A percentile compares a stretch with the other conserved stretches of the same genome.
These are phyloP conservation scores for Colletotrichum sp. DNA, from an alignment of 2,329 filamentous ascomycete genomes.

Conservation along the genomic window DNA sequence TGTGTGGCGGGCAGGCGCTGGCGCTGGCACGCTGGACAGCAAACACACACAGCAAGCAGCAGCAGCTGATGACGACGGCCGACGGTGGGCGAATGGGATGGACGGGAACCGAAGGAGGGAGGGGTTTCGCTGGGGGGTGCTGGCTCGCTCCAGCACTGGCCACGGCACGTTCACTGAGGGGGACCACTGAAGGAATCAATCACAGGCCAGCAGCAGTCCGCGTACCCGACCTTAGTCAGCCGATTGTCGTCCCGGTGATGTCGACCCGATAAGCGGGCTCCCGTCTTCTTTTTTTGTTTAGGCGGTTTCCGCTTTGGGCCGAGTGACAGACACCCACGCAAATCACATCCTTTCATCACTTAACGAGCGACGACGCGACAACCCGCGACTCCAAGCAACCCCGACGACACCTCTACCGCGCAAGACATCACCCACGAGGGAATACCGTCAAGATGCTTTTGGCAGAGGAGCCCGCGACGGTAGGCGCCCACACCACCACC, in stretches of 20 bases:
- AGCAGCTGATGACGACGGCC: slow-evolving; percentile 13
- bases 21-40: not conserved
- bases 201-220: not conserved
- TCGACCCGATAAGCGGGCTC: not conserved
- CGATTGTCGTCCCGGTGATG: slow-evolving; percentile 37
- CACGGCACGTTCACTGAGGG: not conserved
- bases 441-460: slow-evolving; percentile 75
- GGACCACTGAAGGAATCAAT: not conserved
- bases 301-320: slow-evolving; percentile 2
- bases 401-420: not conserved
- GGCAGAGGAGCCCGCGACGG: slow-evolving; percentile 88
- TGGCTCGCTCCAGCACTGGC: not conserved
- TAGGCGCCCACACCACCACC: slow-evolving; percentile 45
- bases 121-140: not conserved
- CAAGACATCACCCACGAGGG: not conserved
- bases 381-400: not conserved
- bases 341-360: not conserved
- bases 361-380: not conserved
- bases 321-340: not conserved
- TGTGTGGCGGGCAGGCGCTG: not conserved
- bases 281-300: slow-evolving; percentile 2
- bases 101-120: not conserved
- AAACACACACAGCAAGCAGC: not conserved
- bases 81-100: slow-evolving; percentile 9
- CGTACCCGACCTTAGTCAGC: slow-evolving; percentile 15